Base-by-base conservation (phyloP, 495 filamentous ascomycete genomes). In the Filosporella fistucella region DNA sequence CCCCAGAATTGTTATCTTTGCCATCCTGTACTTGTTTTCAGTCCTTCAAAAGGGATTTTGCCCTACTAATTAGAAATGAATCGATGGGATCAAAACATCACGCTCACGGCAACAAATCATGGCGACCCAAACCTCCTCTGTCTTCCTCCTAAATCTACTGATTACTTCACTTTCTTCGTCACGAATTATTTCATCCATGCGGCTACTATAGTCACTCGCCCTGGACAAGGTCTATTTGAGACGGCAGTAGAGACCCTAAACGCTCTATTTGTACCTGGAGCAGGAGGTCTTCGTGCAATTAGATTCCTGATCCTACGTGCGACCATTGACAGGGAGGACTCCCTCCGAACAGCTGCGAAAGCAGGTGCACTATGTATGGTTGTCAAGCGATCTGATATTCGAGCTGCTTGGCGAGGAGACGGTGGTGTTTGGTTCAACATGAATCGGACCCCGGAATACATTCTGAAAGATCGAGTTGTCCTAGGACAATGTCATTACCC, bases 331-430 rank as follows among this genome's bases (percentile, higher is more conserved):
- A 16, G 18, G 13, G 16, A 13, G 16, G 26, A 41, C 20, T 23
- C 14, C 4, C 17, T 52, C 4, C 22, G 24, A 3, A 30, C 3
- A 2, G 57, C 66, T 36, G 49, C 53, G 3, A 29, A 45, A 16
- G 58, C 51, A 2, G 53, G 56, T 14, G 62, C 65, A 4, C 34
- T 68, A n/a, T 67, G 64, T 38, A 63, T 65, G 49, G 58, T 68
- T n/a, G 58, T 64, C 35, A 34, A n/a, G n/a, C n/a, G n/a, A n/a
- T n/a, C n/a, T n/a, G n/a, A n/a, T n/a, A n/a, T n/a, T n/a, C n/a
- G n/a, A n/a, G n/a, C n/a, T n/a, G n/a, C n/a, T n/a, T n/a, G n/a
- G n/a, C n/a, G n/a, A n/a, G n/a, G n/a, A n/a, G n/a, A n/a, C n/a
- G n/a, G n/a, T n/a, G n/a, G n/a, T n/a, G n/a, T n/a, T n/a, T n/a